Evolutionary conservation across 2,329 filamentous ascomycete species (phyloP), one percentile per base, ranked within the genome.

Genomic region (Xylariaceae sp.): DNA sequence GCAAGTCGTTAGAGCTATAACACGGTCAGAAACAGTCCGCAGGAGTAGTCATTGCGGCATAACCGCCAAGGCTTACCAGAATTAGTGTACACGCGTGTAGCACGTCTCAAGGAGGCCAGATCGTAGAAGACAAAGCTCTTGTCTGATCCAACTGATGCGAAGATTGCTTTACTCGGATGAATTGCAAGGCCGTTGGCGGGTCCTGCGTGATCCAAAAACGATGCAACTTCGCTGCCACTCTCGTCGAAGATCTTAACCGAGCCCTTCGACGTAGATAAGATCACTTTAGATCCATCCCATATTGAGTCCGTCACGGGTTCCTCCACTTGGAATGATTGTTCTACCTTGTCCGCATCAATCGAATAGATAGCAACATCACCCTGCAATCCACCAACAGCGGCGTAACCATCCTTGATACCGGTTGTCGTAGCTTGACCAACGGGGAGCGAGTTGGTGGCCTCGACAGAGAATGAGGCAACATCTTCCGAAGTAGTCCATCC

Each of bases 71-170:
- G 81, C 88, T 75, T 84, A 95, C 91, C 84, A 61, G 89, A 83
- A 73, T 93, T 88, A 20, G 87, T 89, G 71, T 89, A 95, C 42
- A 93, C 85, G 64, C 93, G 91, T 52, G 88, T 89, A 45, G 93
- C 85, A 21, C 87, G 84, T 67, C 86, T 84, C 69, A 86, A 80
- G 3, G 79, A 80, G 19, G 81, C 74, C 40, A 97, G 74, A 63
- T 98, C 91, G 74, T 98, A 97, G 60, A 98, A 85, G 1, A 93
- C 85, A 69, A 96, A 92, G 73, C 89, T 93, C 83, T 96, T 97
- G 73, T 99, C 95, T 1, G 86, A 83, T 47, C 93, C 93, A 32
- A 95, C 89, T 0, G 93, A 96, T 2, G 90, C 93, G 45, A 97
- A 73, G 54, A 99, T 85, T 50, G 89, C 85, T 40, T 89, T 90